Evolutionary conservation across 2,329 filamentous ascomycete genomes (phyloP), one percentile per base, ranked within the genome.

Genomic region (Purpureocillium takamizusanense): DNA sequence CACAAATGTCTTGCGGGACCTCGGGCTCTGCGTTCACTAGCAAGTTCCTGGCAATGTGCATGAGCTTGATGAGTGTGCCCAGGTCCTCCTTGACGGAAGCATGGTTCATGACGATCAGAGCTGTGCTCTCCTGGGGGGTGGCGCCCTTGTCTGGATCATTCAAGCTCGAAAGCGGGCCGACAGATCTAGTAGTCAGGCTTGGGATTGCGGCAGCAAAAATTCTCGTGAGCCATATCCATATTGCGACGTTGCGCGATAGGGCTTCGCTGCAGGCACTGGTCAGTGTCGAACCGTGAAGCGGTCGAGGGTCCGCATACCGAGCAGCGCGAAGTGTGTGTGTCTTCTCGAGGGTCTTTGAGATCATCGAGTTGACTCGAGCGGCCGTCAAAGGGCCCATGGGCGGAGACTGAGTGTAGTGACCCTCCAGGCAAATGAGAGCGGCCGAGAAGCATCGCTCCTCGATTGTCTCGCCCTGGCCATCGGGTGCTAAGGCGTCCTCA

Each of bases 31-130:
- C 71, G 9, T 78, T 79, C 23, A 81, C 78, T 17, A 82, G 65
- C 43, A 82, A 62, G 45, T 82, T 82, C 36, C 78, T 63, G 1
- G 76, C 75, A 50, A 82, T 78, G 43, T 81, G 75, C 72, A 82
- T 76, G 41, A 82, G 62, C 59, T 79, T 81, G 62, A 80, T 81
- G 38, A 82, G 63, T 41, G 76, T 72, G 38, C 74, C 71, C 40
- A 82, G 57, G 41, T 81, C 77, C 42, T 80, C 75, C 50, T 78
- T 76, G 42, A 82, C 66, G 18, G 66, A 64, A 6, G 63, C 66
- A 50, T 79, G 76, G 53, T 82, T 78, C 58, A 75, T 75, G 28
- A 79, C 67, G 42, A 82, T 80, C 29, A 81, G 60, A 13, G 70
- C 67, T 2, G 76, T 78, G 54, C 74, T 78, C 55, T 82, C 77